Conservation (phyloP, 1,284 basidiomycete genomes). For the Termitomyces sp. region DNA sequence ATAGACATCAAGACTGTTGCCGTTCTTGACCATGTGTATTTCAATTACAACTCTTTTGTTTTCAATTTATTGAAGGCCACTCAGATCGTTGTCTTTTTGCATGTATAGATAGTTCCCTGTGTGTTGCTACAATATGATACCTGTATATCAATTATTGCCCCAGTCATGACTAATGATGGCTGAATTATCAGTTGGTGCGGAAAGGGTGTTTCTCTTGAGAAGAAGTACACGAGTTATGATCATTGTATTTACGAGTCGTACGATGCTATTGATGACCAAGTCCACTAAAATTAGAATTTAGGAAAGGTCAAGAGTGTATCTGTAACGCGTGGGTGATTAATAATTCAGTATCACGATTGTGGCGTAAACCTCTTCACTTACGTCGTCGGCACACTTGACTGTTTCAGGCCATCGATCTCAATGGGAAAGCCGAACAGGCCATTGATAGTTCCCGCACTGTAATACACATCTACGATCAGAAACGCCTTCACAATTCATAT, state of each 20-base stretch:
- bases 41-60: background rate
- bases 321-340: background rate
- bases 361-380: slow-evolving; percentile 15
- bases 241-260: background rate
- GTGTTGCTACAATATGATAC: background rate
- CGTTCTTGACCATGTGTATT: background rate
- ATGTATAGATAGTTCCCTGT: slow-evolving; percentile 5
- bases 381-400: slow-evolving; percentile 30
- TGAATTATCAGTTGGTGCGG: background rate
- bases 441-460: slow-evolving; percentile 27
- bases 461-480: background rate
- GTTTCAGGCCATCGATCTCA: slow-evolving; percentile 28
- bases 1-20: background rate
- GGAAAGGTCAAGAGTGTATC: background rate
- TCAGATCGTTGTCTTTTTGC: background rate
- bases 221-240: background rate
- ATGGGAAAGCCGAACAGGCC: slow-evolving; percentile 31
- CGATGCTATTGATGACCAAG: background rate
- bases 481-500: background rate
- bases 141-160: too few relatives aligned
- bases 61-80: background rate
- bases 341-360: background rate
- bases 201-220: too few relatives aligned
- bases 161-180: background rate
- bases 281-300: background rate